Conservation (phyloP, 73 alveolate genomes). For the Paramecium tetraurelia region DNA sequence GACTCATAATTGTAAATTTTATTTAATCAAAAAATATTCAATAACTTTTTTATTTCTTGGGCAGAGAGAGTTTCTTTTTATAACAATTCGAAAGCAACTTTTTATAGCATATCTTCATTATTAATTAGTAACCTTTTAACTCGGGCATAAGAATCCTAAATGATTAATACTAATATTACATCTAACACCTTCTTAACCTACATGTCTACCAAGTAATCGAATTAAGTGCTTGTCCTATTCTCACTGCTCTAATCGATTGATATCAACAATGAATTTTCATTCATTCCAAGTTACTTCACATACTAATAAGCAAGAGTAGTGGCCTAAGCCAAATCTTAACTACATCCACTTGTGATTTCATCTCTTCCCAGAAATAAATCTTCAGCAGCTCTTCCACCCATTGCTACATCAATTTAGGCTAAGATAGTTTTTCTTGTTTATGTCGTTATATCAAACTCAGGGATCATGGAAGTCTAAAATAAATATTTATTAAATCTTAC, state of each 20-base stretch:
- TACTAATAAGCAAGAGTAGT: constrained; percentile 73
- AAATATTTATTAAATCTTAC: not conserved
- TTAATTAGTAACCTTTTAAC: constrained; percentile 62
- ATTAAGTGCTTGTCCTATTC: constrained; percentile 24
- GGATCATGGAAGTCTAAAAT: constrained; percentile 72
- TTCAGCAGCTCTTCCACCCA: constrained; percentile 94
- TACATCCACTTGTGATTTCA: constrained; percentile 78
- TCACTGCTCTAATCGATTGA: constrained; percentile 40
- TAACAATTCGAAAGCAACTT: constrained; percentile 53
- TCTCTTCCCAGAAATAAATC: constrained; percentile 75
- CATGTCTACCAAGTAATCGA: not conserved
- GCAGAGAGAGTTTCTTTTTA: constrained; percentile 63
- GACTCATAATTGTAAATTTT: constrained; percentile 72
- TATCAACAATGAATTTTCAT: constrained; percentile 69
- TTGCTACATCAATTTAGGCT: constrained; percentile 81
- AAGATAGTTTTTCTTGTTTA: constrained; percentile 68
- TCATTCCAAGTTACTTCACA: constrained; percentile 74
- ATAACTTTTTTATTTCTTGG: constrained; percentile 35
- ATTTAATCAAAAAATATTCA: not conserved
- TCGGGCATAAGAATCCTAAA: constrained; percentile 69
- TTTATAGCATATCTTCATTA: constrained; percentile 65
- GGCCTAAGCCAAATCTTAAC: constrained; percentile 73
- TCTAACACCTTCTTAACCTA: not conserved
- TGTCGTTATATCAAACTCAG: constrained; percentile 68
- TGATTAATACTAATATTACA: not conserved